Percentiles rank a stretch among this genome's conserved stretches.
Conservation (phyloP, 2,329 filamentous ascomycete species). For the Alternaria triticimaculans region DNA sequence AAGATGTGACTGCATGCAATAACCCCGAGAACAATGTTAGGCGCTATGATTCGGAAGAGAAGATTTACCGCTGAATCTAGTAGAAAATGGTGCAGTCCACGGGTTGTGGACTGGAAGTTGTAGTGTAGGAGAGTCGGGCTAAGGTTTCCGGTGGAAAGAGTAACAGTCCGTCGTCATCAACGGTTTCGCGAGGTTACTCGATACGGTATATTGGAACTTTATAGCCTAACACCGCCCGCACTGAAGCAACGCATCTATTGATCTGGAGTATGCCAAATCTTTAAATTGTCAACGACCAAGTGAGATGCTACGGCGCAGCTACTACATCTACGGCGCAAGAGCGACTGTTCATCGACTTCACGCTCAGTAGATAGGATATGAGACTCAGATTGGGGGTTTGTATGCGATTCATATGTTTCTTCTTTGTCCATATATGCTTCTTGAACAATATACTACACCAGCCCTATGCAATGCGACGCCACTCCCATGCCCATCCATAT, state of each 20-base stretch:
- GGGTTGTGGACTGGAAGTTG: constrained; percentile 19
- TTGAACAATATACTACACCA: neutral
- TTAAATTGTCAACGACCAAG: neutral
- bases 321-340: neutral
- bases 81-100: constrained; percentile 2
- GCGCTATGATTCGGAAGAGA: no score
- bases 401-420: neutral
- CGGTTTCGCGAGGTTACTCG: neutral
- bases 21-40: no score
- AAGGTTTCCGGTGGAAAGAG: neutral
- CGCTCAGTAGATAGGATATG: neutral
- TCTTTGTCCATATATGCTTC: neutral
- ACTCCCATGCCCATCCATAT: neutral
- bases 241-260: neutral
- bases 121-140: neutral
- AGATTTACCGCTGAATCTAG: neutral
- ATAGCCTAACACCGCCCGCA: neutral
- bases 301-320: neutral
- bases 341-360: neutral
- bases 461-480: neutral
- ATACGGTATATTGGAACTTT: neutral
- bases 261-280: neutral
- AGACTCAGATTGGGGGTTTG: neutral
- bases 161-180: neutral
- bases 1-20: no score